Conservation (phyloP, 164 flowering plant species). For the Sextonia rubra region DNA sequence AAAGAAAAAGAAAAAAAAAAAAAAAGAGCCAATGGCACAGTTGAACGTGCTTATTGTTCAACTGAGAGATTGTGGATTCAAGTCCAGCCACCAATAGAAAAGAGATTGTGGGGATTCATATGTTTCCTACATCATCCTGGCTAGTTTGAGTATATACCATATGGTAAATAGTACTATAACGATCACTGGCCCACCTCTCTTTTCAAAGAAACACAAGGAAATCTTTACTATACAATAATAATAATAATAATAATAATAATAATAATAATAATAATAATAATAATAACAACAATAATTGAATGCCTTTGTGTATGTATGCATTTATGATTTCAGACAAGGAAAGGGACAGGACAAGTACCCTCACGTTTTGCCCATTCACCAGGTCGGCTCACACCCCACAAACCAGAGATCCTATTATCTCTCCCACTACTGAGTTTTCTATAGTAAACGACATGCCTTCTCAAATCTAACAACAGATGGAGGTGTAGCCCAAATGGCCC, state of each 20-base stretch:
- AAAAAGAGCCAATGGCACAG: no score
- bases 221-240: no score
- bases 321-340: constrained; percentile 18
- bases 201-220: not conserved
- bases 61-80: no score
- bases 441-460: not conserved
- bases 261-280: no score
- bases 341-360: constrained; percentile 25
- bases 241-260: no score
- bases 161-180: not conserved
- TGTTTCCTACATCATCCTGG: not conserved
- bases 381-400: constrained; percentile 17
- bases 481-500: not conserved
- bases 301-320: not conserved
- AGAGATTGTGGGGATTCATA: no score
- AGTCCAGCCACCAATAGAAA: no score
- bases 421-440: not conserved
- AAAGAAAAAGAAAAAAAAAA: no score
- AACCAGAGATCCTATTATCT: constrained; percentile 17
- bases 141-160: not conserved
- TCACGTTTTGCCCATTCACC: constrained; percentile 18
- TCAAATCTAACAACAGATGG: not conserved
- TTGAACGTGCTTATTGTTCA: no score
- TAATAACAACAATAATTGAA: no score
- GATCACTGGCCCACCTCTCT: not conserved